A percentile compares a stretch with the other conserved stretches of the same genome.
Evolutionary conservation across 306 rosid species (phyloP).

Genomic region (Elaeagnus macrophylla): DNA sequence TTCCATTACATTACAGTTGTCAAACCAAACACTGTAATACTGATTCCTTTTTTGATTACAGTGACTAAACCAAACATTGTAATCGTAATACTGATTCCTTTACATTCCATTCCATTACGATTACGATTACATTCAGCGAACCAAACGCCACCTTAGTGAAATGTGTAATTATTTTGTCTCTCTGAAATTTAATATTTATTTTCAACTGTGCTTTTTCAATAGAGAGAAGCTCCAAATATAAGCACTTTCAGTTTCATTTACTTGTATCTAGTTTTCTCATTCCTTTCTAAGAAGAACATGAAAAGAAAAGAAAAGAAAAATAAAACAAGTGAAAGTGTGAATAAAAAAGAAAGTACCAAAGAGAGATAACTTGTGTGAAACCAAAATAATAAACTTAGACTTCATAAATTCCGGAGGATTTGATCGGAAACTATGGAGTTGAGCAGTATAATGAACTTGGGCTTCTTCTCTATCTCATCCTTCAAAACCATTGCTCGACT

Average conservation of each 20-base stretch:
- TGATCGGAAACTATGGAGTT: constrained; percentile 7
- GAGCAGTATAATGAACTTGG: too few relatives aligned
- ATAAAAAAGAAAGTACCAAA: constrained; percentile 37
- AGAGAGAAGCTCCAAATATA: neutral
- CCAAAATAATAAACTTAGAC: constrained; percentile 77
- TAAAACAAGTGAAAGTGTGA: neutral
- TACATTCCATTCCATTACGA: too few relatives aligned
- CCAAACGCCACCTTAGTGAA: too few relatives aligned
- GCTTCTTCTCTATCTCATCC: constrained; percentile 14
- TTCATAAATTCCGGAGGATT: constrained; percentile 62
- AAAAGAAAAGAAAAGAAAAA: neutral
- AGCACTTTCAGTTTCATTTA: constrained; percentile 4
- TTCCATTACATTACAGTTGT: too few relatives aligned
- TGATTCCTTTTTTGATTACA: too few relatives aligned
- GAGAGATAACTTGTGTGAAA: constrained; percentile 73
- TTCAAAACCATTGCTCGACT: constrained; percentile 9
- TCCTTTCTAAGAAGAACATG: constrained; percentile 8
- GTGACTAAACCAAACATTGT: too few relatives aligned
- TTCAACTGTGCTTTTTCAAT: too few relatives aligned
- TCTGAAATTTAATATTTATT: too few relatives aligned
- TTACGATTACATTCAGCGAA: too few relatives aligned
- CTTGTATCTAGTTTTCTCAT: constrained; percentile 3
- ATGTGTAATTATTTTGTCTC: too few relatives aligned
- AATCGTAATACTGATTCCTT: too few relatives aligned
- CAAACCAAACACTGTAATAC: too few relatives aligned